Base-by-base conservation (phyloP, 192 early-diverging fungal genomes). In the Gaertneriomyces sp. region DNA sequence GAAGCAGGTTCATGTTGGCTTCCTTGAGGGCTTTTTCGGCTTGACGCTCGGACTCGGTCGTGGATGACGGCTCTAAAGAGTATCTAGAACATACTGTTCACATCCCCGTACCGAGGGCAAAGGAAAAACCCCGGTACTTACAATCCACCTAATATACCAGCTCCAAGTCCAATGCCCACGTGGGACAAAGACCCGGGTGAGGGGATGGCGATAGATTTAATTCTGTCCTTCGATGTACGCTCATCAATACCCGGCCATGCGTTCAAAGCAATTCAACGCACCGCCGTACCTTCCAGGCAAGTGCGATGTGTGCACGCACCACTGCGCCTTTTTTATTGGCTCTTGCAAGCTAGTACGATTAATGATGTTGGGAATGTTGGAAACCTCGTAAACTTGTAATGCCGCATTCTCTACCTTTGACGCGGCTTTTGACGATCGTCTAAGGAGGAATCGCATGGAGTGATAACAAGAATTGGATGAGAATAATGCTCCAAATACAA, bases 261-360 rank as follows among this genome's bases (percentile, higher is more conserved):
- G 50, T 19, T 11, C 42, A 45, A 47, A 7, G 4, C 8, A 39
- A 17, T 39, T 12, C 10, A 7, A 19, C 51, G 51, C 6, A 43
- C 4, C 6, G 12, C 38, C 46, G 14, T 58, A 70, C 69, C 33
- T 58, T 63, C 69, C 69, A 16, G 69, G 69, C 8, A 70, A 45
- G 63, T 63, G 79, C 16, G 59, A 58, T 5, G 49, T 20, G 57
- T 61, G 68, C 9, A 44, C 62, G 9, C 60, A 20, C 68, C 68
- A 69, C 50, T 55, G 50, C 33, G 81, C 42, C 78, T 76, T 86
- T 40, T 52, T 64, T 25, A 60, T 38, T 20, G 59, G 59, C 40
- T 60, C 59, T 60, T n/a, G 59, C 19, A 17, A 39, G 44, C 59
- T 60, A 17, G 6, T 6, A 38, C 56, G 39, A 38, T 16, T 42